Conservation (phyloP, 2,329 filamentous ascomycete species). For the Hymenoscyphus fructigenus region DNA sequence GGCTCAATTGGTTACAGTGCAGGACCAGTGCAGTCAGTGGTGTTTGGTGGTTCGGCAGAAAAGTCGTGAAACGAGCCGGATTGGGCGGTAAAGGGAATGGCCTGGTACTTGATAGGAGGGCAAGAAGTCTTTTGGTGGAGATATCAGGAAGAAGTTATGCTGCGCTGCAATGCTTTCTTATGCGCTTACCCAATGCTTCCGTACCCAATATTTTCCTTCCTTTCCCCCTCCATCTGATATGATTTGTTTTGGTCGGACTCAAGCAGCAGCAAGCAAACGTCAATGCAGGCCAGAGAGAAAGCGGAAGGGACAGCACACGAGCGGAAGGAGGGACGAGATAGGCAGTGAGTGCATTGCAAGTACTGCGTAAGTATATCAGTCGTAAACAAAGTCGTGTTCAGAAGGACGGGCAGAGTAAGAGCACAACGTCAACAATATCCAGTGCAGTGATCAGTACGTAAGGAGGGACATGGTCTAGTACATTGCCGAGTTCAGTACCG, state of each 20-base stretch:
- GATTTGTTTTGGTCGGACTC: background rate
- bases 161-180: background rate
- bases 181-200: background rate
- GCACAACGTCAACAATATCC: background rate
- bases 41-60: background rate
- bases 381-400: background rate
- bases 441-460: background rate
- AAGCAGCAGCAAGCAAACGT: background rate
- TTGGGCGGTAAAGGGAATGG: background rate
- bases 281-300: background rate
- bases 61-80: background rate
- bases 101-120: constrained; percentile 2
- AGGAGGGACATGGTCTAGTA: background rate
- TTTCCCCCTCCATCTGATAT: background rate
- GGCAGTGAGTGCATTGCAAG: background rate
- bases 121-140: background rate
- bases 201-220: background rate
- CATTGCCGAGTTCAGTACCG: background rate
- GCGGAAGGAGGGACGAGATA: background rate
- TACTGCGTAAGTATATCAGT: background rate
- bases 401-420: background rate
- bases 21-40: constrained; percentile 4
- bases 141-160: background rate
- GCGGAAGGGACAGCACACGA: background rate
- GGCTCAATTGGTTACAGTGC: background rate